Conservation (phyloP, 2,329 filamentous ascomycete genomes). For the Madurella fahalii region DNA sequence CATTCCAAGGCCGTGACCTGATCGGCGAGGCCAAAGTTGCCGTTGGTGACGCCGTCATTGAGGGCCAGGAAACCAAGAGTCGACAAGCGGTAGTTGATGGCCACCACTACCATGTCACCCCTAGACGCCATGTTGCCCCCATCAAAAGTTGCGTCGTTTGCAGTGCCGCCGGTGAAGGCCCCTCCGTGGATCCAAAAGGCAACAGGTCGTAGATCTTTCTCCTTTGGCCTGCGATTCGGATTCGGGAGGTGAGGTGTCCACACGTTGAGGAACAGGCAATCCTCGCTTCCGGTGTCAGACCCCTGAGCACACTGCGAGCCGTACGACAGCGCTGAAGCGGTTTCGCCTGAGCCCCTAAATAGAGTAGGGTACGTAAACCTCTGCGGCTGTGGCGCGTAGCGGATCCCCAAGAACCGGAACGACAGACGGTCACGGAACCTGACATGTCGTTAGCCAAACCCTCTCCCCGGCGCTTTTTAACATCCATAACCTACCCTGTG, state of each 20-base stretch:
- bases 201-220: constrained; percentile 33
- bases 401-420: constrained; percentile 49
- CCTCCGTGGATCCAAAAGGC: constrained; percentile 47
- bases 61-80: constrained; percentile 57
- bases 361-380: constrained; percentile 42
- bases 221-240: constrained; percentile 15
- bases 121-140: constrained; percentile 54
- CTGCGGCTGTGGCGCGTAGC: constrained; percentile 42
- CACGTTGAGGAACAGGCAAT: constrained; percentile 46
- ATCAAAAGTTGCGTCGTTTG: constrained; percentile 40
- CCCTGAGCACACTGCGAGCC: constrained; percentile 40
- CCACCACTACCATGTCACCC: constrained; percentile 56
- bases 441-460: constrained; percentile 1
- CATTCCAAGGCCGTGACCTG: constrained; percentile 48
- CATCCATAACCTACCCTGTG: constrained; percentile 29
- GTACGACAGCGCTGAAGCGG: constrained; percentile 34
- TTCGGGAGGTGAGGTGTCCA: constrained; percentile 40
- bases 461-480: background rate
- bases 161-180: constrained; percentile 49
- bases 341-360: constrained; percentile 34
- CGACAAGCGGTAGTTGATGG: constrained; percentile 56
- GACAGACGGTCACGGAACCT: constrained; percentile 43
- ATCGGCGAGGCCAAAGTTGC: constrained; percentile 48
- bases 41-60: constrained; percentile 41
- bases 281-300: constrained; percentile 36